These are phyloP conservation scores for Pachyrhizus erosus DNA, from an alignment of 306 rosid species.

Conservation along the genomic window DNA sequence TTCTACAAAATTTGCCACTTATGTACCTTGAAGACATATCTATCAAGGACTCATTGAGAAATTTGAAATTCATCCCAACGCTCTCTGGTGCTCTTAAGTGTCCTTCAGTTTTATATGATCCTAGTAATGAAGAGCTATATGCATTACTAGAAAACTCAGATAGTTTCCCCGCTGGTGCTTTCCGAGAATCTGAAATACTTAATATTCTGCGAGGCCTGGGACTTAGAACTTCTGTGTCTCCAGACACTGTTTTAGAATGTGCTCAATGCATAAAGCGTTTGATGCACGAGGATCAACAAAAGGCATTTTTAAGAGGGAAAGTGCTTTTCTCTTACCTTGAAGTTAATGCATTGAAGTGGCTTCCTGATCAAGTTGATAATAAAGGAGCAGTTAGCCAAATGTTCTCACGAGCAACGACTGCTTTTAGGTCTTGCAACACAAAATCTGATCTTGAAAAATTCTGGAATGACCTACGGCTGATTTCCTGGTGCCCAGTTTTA, in stretches of 20 bases:
- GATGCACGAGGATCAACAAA: conserved; percentile 81
- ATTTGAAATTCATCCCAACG: conserved; percentile 78
- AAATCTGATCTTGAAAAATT: conserved; percentile 84
- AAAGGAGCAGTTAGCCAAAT: conserved; percentile 77
- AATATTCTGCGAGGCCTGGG: conserved; percentile 87
- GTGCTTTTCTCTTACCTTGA: conserved; percentile 91
- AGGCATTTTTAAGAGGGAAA: conserved; percentile 78
- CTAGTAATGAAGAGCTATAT: conserved; percentile 81
- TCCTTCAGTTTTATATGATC: conserved; percentile 85
- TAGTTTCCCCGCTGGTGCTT: conserved; percentile 81
- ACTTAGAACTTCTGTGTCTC: conserved; percentile 85
- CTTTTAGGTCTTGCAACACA: conserved; percentile 66
- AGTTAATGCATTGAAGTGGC: conserved; percentile 94
- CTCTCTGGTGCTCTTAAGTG: conserved; percentile 67
- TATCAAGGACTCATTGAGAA: conserved; percentile 73
- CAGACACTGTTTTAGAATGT: conserved; percentile 76
- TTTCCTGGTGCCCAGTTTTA: conserved; percentile 94
- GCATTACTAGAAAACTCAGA: conserved; percentile 81
- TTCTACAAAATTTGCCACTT: conserved; percentile 80
- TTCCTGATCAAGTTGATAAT: conserved; percentile 70
- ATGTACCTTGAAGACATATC: conserved; percentile 76
- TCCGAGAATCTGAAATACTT: conserved; percentile 70
- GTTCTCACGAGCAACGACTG: conserved; percentile 76
- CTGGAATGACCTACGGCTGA: conserved; percentile 84
- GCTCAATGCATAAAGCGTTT: conserved; percentile 77